Base-by-base conservation (phyloP, 257 asterid species). In the Cruciata laevipes region DNA sequence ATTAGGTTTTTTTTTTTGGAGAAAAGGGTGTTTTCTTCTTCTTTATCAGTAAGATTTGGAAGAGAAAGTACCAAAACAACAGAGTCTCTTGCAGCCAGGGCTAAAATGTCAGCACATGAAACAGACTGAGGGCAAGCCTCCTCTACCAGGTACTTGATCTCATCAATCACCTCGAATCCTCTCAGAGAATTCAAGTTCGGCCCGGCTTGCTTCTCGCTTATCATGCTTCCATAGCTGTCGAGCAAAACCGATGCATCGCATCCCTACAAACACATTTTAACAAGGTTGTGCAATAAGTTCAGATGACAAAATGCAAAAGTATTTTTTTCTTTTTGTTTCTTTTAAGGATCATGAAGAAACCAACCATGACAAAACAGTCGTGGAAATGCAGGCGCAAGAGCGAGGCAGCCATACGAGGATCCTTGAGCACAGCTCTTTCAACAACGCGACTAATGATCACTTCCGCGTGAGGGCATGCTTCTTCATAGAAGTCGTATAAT, bases 321-420 rank as follows among this genome's bases (percentile, higher is more conserved):
- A 14, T 14, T 14, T 49, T 16, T 14, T 18, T 14, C 3, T 49
- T 49, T 7, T 10, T n/a, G n/a, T n/a, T n/a, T n/a, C n/a, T 27
- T 27, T 1, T 27, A 27, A 27, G 2, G 30, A 27, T 27, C 30
- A 27, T 27, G 30, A 1, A 27, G 30, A 27, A 27, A 27, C 30
- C 30, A 32, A 72, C 81, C 77, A 68, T 56, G 69, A 77, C 81
- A 62, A 77, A 76, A 60, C 81, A 76, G 56, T 76, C 80, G 59
- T 76, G 80, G 65, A 76, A 76, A 53, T 76, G 80, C 74, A 76
- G 63, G 32, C 80, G 73, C 27, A 76, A 74, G 62, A 76, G 75
- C 11, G 80, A 76, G 61, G 77, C 81, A 18, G 81, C 77, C 81
- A 76, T 72, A 16, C 77, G 77, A 72, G 81, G 77, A 77, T 72